phyloP scores from a whole-genome alignment of 2,329 filamentous ascomycete genomes.

The Thelonectria discophora region DNA sequence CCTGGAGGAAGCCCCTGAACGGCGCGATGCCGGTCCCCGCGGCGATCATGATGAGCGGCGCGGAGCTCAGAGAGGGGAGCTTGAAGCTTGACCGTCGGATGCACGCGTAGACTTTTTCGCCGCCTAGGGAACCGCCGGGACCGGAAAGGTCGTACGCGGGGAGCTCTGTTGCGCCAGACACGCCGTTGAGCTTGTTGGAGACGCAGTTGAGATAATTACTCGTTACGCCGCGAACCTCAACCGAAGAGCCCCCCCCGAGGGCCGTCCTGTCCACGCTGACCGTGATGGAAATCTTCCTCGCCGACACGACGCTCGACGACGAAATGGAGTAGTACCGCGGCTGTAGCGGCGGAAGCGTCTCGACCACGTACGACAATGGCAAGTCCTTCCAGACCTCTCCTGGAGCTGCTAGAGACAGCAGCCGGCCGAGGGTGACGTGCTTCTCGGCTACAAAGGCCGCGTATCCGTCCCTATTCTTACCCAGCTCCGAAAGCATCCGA shows the following conservation, averaged over 20 bases:
- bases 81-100: constrained; percentile 53
- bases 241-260: constrained; percentile 25
- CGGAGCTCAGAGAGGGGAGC: constrained; percentile 51
- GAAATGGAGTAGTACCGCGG: constrained; percentile 71
- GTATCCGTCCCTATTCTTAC: constrained; percentile 36
- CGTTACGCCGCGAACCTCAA: constrained; percentile 34
- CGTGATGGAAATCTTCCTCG: constrained; percentile 38
- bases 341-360: constrained; percentile 31
- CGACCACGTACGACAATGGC: neutral
- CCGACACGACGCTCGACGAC: constrained; percentile 55
- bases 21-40: constrained; percentile 61
- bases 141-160: constrained; percentile 29
- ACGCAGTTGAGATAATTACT: constrained; percentile 42
- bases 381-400: constrained; percentile 31
- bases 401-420: constrained; percentile 32
- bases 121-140: constrained; percentile 25
- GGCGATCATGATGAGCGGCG: constrained; percentile 61
- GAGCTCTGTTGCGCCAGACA: neutral
- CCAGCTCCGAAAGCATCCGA: constrained; percentile 11
- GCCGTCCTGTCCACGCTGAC: constrained; percentile 33
- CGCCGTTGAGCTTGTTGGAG: constrained; percentile 22
- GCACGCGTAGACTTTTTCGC: constrained; percentile 34
- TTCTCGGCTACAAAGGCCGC: constrained; percentile 32
- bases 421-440: constrained; percentile 40
- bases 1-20: constrained; percentile 42